These are phyloP conservation scores for Penicillium psychrofluorescens DNA, from an alignment of 495 filamentous ascomycete genomes.

Conservation along the genomic window DNA sequence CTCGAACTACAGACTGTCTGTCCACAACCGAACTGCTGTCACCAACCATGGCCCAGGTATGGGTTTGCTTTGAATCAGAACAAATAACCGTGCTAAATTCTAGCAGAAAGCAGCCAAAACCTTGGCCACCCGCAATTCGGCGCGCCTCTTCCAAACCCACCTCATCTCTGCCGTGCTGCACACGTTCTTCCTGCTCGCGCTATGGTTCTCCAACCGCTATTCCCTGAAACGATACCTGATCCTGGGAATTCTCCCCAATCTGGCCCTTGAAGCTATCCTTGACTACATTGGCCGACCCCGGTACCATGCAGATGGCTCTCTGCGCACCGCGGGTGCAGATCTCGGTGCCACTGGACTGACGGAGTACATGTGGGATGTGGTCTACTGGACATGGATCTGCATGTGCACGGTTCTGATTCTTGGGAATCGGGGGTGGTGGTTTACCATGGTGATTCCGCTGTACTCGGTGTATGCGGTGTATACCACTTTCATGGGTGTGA, in stretches of 20 bases:
- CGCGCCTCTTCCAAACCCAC: conserved; percentile 70
- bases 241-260: conserved; percentile 58
- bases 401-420: conserved; percentile 51
- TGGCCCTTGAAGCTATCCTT: conserved; percentile 74
- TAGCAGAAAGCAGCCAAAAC: conserved; percentile 88
- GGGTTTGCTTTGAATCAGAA: background rate
- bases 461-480: conserved; percentile 67
- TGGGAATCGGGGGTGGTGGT: conserved; percentile 69
- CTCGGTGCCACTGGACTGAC: conserved; percentile 82
- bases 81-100: conserved; percentile 2
- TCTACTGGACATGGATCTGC: conserved; percentile 83
- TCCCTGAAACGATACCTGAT: conserved; percentile 65
- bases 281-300: conserved; percentile 75
- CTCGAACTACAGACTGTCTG: no score
- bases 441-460: conserved; percentile 61
- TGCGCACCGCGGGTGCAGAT: conserved; percentile 78
- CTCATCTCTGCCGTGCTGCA: conserved; percentile 65
- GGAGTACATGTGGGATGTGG: conserved; percentile 94
- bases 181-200: conserved; percentile 60
- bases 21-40: background rate
- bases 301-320: conserved; percentile 56
- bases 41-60: conserved; percentile 32
- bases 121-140: conserved; percentile 71
- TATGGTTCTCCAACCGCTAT: conserved; percentile 57
- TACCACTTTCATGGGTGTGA: conserved; percentile 54